Conservation (phyloP, 805 yeast species). For the Cephaloascus albidus region DNA sequence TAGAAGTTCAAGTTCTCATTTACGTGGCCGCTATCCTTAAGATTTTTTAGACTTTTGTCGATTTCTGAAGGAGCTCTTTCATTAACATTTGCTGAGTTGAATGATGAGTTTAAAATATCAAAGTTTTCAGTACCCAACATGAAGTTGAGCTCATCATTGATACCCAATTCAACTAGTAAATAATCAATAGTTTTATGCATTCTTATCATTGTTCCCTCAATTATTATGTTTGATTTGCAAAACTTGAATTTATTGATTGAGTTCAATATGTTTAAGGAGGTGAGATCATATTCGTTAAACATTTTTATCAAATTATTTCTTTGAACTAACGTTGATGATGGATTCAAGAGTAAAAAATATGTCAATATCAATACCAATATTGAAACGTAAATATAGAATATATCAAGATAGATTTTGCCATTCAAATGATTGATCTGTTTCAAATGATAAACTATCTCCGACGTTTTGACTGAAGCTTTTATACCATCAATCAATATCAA, state of each 20-base stretch:
- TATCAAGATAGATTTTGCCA: constrained; percentile 36
- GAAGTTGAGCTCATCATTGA: not conserved
- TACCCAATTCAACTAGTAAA: not conserved
- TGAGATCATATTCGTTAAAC: constrained; percentile 14
- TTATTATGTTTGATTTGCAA: not conserved
- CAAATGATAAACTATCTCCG: constrained; percentile 24
- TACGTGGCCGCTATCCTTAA: too few species aligned
- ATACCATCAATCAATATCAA: constrained; percentile 28
- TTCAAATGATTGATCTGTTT: constrained; percentile 26
- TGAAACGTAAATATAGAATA: constrained; percentile 33
- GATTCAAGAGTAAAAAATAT: constrained; percentile 18
- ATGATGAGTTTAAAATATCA: too few species aligned
- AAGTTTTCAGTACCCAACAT: too few species aligned
- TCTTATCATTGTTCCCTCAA: not conserved
- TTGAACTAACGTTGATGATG: not conserved
- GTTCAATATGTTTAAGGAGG: constrained; percentile 13
- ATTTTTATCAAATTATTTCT: constrained; percentile 16
- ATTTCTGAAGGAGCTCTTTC: too few species aligned
- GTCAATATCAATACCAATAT: constrained; percentile 29
- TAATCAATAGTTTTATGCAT: not conserved
- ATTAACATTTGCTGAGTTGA: too few species aligned
- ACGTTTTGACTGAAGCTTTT: constrained; percentile 25
- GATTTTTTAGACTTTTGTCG: too few species aligned
- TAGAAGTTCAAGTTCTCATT: not conserved
- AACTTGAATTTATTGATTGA: constrained; percentile 16